These are phyloP conservation scores for Cryptomeria japonica DNA, from an alignment of 75 land plant genomes.

Conservation along the genomic window DNA sequence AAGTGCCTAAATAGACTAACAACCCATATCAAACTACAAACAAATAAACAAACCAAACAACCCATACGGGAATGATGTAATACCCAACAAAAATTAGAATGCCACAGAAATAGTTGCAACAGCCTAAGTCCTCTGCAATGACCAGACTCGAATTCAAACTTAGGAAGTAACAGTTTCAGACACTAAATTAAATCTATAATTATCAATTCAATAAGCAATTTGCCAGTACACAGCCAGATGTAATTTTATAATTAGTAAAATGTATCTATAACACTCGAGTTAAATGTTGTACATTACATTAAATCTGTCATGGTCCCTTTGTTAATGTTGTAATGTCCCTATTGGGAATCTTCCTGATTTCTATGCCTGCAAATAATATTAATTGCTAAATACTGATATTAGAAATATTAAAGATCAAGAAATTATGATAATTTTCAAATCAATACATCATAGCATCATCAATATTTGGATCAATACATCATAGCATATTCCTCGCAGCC, in stretches of 20 bases:
- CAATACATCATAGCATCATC: too few relatives aligned
- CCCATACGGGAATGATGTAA: too few relatives aligned
- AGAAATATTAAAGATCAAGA: too few relatives aligned
- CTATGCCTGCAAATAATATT: too few relatives aligned
- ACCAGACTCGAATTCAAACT: not conserved
- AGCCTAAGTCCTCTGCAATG: not conserved
- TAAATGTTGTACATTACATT: not conserved
- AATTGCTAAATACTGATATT: too few relatives aligned
- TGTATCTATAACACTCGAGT: not conserved
- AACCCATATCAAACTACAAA: too few relatives aligned
- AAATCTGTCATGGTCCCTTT: not conserved
- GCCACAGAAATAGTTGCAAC: not conserved
- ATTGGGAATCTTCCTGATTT: too few relatives aligned
- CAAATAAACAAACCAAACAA: too few relatives aligned
- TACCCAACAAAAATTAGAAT: not conserved
- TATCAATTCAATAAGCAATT: not conserved
- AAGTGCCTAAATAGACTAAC: too few relatives aligned
- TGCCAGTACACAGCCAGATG: not conserved
- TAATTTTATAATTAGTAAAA: not conserved
- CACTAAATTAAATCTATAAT: not conserved
- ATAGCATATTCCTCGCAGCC: too few relatives aligned
- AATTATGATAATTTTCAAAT: too few relatives aligned
- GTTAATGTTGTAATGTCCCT: not conserved
- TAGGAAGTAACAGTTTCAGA: not conserved
- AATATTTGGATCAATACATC: too few relatives aligned